A percentile compares a stretch with the other conserved stretches of the same genome.
Evolutionary conservation across 768 basidiomycete genomes (phyloP).

Genomic region (Termitomyces heimii): DNA sequence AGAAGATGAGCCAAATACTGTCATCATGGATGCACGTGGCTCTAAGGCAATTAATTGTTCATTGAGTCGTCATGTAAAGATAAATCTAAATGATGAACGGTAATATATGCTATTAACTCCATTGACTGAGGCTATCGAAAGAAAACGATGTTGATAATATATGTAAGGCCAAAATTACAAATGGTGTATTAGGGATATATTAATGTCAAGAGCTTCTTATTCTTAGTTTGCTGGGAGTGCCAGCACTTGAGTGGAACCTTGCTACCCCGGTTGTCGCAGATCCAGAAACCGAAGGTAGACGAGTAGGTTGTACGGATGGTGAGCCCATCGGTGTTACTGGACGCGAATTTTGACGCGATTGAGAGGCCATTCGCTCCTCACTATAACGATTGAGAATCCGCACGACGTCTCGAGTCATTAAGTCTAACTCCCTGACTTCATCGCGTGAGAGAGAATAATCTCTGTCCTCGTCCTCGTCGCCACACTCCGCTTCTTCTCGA

Average conservation of each 20-base stretch:
- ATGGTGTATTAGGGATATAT: neutral
- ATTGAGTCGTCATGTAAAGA: neutral
- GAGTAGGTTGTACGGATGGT: conserved; percentile 33
- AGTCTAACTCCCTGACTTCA: conserved; percentile 73
- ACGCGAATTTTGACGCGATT: conserved; percentile 57
- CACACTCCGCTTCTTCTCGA: conserved; percentile 51
- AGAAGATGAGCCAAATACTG: neutral
- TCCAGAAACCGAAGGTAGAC: conserved; percentile 43
- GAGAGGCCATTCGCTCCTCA: conserved; percentile 52
- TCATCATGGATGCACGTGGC: neutral
- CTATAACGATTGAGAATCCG: conserved; percentile 66
- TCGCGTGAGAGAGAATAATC: conserved; percentile 53
- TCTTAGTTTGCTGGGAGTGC: conserved; percentile 56
- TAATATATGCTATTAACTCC: neutral
- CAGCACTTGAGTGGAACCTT: conserved; percentile 49
- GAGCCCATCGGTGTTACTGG: conserved; percentile 62
- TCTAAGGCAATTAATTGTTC: neutral
- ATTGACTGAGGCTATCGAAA: neutral
- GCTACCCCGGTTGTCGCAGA: conserved; percentile 42
- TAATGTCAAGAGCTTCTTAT: conserved; percentile 29
- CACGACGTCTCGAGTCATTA: conserved; percentile 70
- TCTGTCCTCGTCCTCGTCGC: conserved; percentile 46
- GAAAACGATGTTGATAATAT: neutral
- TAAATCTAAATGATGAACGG: neutral
- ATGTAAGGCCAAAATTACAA: neutral